Evolutionary conservation across 139 green algal genomes (phyloP).

Genomic region (Haematococcus sp.): DNA sequence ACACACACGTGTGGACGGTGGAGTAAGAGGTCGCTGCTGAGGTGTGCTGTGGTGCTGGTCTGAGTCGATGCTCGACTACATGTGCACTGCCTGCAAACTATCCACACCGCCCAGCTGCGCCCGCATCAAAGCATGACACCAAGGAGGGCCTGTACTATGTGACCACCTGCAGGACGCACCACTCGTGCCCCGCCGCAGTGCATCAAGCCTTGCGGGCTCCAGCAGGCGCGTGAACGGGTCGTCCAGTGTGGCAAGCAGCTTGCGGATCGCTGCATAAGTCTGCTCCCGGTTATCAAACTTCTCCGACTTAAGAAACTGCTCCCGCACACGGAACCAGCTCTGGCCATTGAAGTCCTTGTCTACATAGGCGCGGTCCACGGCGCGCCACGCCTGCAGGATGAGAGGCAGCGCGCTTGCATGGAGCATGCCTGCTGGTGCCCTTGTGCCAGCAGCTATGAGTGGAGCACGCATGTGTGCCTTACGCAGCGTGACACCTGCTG

Average conservation of each 20-base stretch:
- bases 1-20: no score
- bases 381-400: constrained; percentile 83
- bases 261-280: constrained; percentile 84
- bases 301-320: constrained; percentile 61
- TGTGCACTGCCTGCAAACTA: no score
- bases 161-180: no score
- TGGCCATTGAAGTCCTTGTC: constrained; percentile 97
- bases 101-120: background rate
- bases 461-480: no score
- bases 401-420: background rate
- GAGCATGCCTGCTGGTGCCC: background rate
- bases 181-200: constrained; percentile 53
- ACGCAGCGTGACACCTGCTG: no score
- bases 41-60: no score
- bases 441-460: no score
- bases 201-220: constrained; percentile 69
- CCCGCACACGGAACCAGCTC: constrained; percentile 86
- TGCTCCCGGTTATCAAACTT: constrained; percentile 62
- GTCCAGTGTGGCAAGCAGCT: constrained; percentile 75
- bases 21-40: no score
- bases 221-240: constrained; percentile 97
- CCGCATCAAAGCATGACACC: background rate
- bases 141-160: no score
- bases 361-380: constrained; percentile 93
- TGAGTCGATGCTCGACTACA: no score